Evolutionary conservation across 257 asterid genomes (phyloP).

Genomic region (Cinchona pubescens): DNA sequence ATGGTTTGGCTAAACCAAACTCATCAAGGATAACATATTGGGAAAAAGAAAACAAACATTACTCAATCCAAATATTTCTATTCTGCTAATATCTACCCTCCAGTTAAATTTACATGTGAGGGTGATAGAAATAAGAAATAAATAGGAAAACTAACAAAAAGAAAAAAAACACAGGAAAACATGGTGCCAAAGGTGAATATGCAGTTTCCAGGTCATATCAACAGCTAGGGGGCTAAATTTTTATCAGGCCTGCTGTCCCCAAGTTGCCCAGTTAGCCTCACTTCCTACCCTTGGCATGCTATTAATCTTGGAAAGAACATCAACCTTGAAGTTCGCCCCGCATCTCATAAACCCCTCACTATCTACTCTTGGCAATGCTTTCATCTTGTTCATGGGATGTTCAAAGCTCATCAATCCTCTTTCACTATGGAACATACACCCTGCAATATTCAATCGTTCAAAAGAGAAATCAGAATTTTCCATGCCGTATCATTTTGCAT

Average conservation of each 20-base stretch:
- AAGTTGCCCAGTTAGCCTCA: slow-evolving; percentile 82
- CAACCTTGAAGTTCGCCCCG: slow-evolving; percentile 86
- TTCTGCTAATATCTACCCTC: slow-evolving; percentile 12
- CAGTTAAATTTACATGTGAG: slow-evolving; percentile 18
- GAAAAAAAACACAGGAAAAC: neutral
- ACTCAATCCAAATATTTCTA: neutral
- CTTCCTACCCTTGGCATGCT: slow-evolving; percentile 99
- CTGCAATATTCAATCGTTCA: slow-evolving; percentile 34
- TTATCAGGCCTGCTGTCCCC: slow-evolving; percentile 38
- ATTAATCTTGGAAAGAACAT: slow-evolving; percentile 54
- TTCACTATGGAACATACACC: slow-evolving; percentile 87
- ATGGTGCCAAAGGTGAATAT: neutral
- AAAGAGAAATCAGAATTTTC: neutral
- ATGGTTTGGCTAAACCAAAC: neutral
- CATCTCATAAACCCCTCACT: slow-evolving; percentile 95
- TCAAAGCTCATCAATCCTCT: slow-evolving; percentile 85
- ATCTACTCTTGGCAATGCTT: slow-evolving; percentile 90
- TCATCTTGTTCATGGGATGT: slow-evolving; percentile 86
- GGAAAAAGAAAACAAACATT: neutral
- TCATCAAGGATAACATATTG: neutral
- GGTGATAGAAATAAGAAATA: neutral
- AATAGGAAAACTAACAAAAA: neutral
- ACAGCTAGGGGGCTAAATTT: slow-evolving; percentile 4
- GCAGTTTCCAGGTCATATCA: slow-evolving; percentile 1
- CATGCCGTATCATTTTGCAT: neutral